Evolutionary conservation across 2,329 filamentous ascomycete species (phyloP), one percentile per base, ranked within the genome.

Genomic region (Phialophora expanda): DNA sequence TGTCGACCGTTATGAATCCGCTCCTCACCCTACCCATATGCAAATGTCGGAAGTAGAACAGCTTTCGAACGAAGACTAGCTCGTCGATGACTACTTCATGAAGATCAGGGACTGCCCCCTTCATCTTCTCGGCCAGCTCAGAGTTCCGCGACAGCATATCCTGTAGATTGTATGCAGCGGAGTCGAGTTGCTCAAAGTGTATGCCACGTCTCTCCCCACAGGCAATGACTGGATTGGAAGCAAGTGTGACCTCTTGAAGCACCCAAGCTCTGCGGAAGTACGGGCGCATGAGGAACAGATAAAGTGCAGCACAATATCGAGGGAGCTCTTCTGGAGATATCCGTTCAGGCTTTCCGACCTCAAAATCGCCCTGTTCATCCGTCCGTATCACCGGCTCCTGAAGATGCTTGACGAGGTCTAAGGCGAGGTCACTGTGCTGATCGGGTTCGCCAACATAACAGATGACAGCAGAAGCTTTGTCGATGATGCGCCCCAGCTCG

Each of bases 211-310:
- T 30, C 24, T 53, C 11, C 8, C 69, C 69, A 32, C 69, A 71
- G 20, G 58, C 61, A 38, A 65, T 64, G 24, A 71, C 24, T 24
- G 66, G 58, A n/a, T 56, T 62, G 24, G 56, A 54, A 8, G 69
- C 67, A 12, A 71, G 60, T 28, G 68, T 53, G 38, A 70, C 62
- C 54, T 72, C 70, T 30, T 72, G 70, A 4, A 71, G 50, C 4
- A 72, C 56, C 70, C 70, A 72, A 12, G 64, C 59, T 20, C 70
- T 44, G 7, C 66, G 61, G 54, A 71, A 72, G 57, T 66, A 72
- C 20, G 61, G 63, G n/a, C 69, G 64, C 14, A 58, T 63, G 32
- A 72, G 65, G 41, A 72, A 56, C 14, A 67, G 17, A 5, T 67
- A 66, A n/a, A 70, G 56, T 4, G 38, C 56, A 14, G 57, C 58